Base-by-base conservation (phyloP, 805 yeast species). In the Metschnikowia orientalis region DNA sequence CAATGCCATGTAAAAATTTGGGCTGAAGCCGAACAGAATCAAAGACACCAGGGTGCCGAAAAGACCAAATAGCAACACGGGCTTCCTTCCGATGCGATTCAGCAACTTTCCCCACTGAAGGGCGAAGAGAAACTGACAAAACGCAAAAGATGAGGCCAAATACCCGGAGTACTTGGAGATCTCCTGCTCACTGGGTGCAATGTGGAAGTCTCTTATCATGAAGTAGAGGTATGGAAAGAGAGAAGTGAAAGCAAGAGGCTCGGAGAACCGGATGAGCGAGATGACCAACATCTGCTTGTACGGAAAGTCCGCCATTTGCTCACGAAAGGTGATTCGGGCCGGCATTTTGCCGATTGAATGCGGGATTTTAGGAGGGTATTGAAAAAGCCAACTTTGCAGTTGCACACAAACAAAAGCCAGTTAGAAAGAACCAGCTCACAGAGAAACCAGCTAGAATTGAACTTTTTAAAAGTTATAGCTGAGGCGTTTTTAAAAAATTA, bases 191-290 rank as follows among this genome's bases (percentile, higher is more conserved):
- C 62, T 58, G 23, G 70, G 62, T 5, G 58, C 61, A 9, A 75
- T 54, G 4, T 68, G 67, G 48, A 77, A 77, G 40, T 74, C 79
- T 38, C 73, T 53, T 12, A 77, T 76, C 81, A 78, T 73, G 55
- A 73, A 78, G 50, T 72, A 78, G 23, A 77, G 68, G 45, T 77
- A 78, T 3, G 84, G 84, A 48, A 78, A 77, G 20, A 77, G 52
- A 4, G 81, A 75, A 3, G 82, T 74, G 58, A 77, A 78, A 2
- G 81, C 74, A 13, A 78, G 65, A 1, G 84, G 83, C 48, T 77
- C 83, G 8, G 77, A 65, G 39, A 77, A 71, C 36, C 83, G 57
- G 30, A 76, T 71, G 18, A 69, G 40, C 18, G 61, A 42, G 5
- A 62, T 49, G 35, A 59, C 61, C 20, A 42, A 31, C 53, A 62